Evolutionary conservation across 306 rosid genomes (phyloP), one percentile per base, ranked within the genome.

Genomic region (Rosa chinensis): DNA sequence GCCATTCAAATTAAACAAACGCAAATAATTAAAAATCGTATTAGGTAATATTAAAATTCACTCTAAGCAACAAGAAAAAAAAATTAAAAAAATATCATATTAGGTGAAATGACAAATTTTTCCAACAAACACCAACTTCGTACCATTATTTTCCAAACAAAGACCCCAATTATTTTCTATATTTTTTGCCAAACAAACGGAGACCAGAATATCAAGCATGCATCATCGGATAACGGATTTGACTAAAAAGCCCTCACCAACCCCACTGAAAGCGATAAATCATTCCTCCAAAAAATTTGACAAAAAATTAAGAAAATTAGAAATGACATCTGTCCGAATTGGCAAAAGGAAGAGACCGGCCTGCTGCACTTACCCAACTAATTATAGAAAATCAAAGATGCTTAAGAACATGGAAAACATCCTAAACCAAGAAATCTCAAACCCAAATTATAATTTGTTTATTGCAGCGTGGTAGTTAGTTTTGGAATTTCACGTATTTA

Each of bases 211-310:
- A 5, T 4, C 68, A 12, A 17, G 12, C 68, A 21, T 14, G 45
- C 3, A 12, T 44, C 4, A 55, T 66, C 42, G 8, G 5, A 66
- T 28, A 42, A 69, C 20, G 21, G 10, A 43, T 75, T 40, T 80
- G 90, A 89, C 97, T 40, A 82, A 64, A 83, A 85, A 21, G 50
- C 89, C 92, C 90, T 79, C 86, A 91, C 97, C 97, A 89, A 90
- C 95, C 87, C 89, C 92, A 75, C 86, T 84, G 79, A 84, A 86
- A 88, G 74, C 82, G 69, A 72, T 80, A 80, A 59, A 25, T 74
- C 70, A 37, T 66, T 66, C 70, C 79, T 85, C 80, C 67, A 44
- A 79, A 85, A 63, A 28, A 28, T 28, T 28, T 28, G 32, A 28
- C 32, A 28, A 28, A 28, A 28, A 59, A 67, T 25, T 20, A 28